phyloP scores from a whole-genome alignment of 768 basidiomycete genomes.

The Tricholoma sp. region DNA sequence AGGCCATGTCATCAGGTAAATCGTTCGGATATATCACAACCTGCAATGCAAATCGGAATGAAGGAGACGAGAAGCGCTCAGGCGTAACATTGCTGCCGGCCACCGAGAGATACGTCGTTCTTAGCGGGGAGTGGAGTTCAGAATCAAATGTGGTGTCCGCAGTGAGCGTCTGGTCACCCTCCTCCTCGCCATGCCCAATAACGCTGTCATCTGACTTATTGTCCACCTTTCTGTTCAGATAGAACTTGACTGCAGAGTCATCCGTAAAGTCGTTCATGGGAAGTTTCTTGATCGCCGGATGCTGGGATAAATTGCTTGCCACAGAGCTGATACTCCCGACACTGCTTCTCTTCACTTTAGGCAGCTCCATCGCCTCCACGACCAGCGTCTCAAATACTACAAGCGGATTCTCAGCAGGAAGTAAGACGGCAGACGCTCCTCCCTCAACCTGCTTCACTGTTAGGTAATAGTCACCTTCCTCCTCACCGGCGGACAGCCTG shows the following conservation, averaged over 20 bases:
- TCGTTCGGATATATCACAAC: slow-evolving; percentile 86
- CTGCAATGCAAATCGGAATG: slow-evolving; percentile 81
- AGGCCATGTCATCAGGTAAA: slow-evolving; percentile 90
- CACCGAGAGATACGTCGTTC: slow-evolving; percentile 38
- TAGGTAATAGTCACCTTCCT: slow-evolving; percentile 72
- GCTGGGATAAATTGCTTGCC: slow-evolving; percentile 85
- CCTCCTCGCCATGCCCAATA: slow-evolving; percentile 25
- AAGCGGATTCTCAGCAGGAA: slow-evolving; percentile 77
- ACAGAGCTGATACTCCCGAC: slow-evolving; percentile 94
- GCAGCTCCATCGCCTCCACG: slow-evolving; percentile 72
- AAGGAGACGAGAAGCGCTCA: slow-evolving; percentile 79
- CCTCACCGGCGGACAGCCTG: slow-evolving; percentile 62
- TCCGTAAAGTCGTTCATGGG: slow-evolving; percentile 98
- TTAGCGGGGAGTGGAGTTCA: slow-evolving; percentile 22
- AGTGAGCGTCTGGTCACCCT: slow-evolving; percentile 39
- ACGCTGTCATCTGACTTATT: slow-evolving; percentile 35
- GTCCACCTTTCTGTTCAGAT: slow-evolving; percentile 65
- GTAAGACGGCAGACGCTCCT: slow-evolving; percentile 70
- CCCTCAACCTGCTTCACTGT: slow-evolving; percentile 93
- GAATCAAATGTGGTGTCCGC: slow-evolving; percentile 31
- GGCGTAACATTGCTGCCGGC: slow-evolving; percentile 43
- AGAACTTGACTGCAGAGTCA: slow-evolving; percentile 95
- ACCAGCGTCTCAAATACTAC: slow-evolving; percentile 83
- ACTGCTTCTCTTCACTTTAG: slow-evolving; percentile 89
- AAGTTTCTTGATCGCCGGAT: slow-evolving; percentile 91